Base-by-base conservation (phyloP, 23 red algal species). In the Gracilaria caudata region DNA sequence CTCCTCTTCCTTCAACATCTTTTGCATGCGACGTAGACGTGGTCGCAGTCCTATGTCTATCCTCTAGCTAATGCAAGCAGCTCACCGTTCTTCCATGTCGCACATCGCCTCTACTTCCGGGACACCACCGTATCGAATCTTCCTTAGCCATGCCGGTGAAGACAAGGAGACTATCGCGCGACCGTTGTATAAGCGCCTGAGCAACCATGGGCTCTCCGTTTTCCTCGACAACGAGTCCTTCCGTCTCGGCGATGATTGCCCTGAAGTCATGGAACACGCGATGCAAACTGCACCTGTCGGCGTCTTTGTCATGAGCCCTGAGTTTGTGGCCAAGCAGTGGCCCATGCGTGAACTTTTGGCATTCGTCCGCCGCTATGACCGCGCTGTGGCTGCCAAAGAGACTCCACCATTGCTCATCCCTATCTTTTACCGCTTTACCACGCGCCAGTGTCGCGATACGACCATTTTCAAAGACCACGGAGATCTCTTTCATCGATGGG, bases 71-170 rank as follows among this genome's bases (percentile, higher is more conserved):
- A n/a, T n/a, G n/a, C n/a, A n/a, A n/a, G n/a, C n/a, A n/a, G n/a
- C n/a, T n/a, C 51, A 54, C 19, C 51, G 10, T 54, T 54, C 51
- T 19, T 54, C 51, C 51, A 54, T 54, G 51, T 54, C 51, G 19
- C 10, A 10, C 10, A 54, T 13, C 51, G 51, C 51, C 10, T 54
- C 51, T 54, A 13, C 51, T 54, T 54, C 51, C 10, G 12, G 19
- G 10, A 54, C 51, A 32, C 23, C 32, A 30, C 60, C 10, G 77
- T 80, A 29, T 37, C 14, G n/a, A 8, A 53, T 53, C 23, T 80
- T 80, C 20, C 30, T 80, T n/a, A 80, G 77, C 51, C 77, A 80
- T 58, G 77, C 77, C 16, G 77, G 77, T 5, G 33, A 44, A 59
- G 77, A 80, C 49, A 80, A 80, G 51, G 77, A 80, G 17, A 44